phyloP scores from a whole-genome alignment of 106 monocot genomes.

The Triglochin maritima region DNA sequence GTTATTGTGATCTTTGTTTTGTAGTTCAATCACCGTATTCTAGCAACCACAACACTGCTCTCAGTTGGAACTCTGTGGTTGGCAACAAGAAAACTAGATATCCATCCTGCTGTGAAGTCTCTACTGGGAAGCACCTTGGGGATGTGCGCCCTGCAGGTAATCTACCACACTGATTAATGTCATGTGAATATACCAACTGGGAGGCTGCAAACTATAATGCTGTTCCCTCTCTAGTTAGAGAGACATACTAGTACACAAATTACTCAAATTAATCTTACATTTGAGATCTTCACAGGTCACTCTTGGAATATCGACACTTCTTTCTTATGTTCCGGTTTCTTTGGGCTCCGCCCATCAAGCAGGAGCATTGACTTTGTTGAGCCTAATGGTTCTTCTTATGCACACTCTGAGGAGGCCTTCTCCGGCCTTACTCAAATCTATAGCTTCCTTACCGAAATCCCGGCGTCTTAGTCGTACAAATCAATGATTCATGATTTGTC shows the following conservation, averaged over 20 bases:
- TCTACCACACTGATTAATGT: no score
- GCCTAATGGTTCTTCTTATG: constrained; percentile 49
- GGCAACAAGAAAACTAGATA: constrained; percentile 58
- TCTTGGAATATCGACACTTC: constrained; percentile 77
- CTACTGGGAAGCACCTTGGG: constrained; percentile 71
- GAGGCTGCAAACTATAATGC: no score
- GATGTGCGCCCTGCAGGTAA: constrained; percentile 80
- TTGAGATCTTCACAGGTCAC: constrained; percentile 36
- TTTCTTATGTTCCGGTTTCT: constrained; percentile 76
- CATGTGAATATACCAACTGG: no score
- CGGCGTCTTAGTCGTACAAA: neutral
- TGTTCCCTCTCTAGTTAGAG: no score
- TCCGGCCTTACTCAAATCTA: constrained; percentile 44
- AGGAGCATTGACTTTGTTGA: constrained; percentile 76
- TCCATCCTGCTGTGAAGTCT: constrained; percentile 82
- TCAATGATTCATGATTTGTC: no score
- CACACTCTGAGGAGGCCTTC: constrained; percentile 88
- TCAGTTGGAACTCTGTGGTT: constrained; percentile 68
- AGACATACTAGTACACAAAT: no score
- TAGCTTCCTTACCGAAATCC: constrained; percentile 37
- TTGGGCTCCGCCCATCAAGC: constrained; percentile 90
- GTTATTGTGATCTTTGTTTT: constrained; percentile 5
- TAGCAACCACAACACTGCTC: constrained; percentile 61
- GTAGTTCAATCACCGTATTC: constrained; percentile 83
- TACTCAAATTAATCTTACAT: neutral